These are phyloP conservation scores for Quercus wislizeni DNA, from an alignment of 306 rosid genomes.

Conservation along the genomic window DNA sequence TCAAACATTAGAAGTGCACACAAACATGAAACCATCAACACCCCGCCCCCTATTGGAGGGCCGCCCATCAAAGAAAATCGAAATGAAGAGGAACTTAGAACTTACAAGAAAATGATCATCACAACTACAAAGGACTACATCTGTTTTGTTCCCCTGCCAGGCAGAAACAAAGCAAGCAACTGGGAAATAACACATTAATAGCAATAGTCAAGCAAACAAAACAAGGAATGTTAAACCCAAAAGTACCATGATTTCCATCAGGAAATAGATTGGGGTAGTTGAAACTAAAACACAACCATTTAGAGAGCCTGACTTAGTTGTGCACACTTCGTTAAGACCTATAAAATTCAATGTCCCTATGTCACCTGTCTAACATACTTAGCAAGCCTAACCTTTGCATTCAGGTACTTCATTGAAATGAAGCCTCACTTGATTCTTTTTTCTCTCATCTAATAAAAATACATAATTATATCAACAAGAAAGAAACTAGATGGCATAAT, in stretches of 20 bases:
- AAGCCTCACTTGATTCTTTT: neutral
- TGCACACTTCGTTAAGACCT: neutral
- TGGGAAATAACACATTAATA: neutral
- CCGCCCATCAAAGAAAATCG: slow-evolving; percentile 2
- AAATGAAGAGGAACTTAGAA: slow-evolving; percentile 10
- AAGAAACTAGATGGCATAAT: neutral
- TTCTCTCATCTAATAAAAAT: neutral
- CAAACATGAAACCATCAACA: neutral
- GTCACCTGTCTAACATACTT: neutral
- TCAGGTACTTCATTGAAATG: neutral
- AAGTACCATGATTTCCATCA: neutral
- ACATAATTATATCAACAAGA: neutral
- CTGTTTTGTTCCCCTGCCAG: slow-evolving; percentile 79
- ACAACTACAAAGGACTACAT: slow-evolving; percentile 57
- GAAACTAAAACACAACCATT: neutral
- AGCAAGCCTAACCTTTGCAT: neutral
- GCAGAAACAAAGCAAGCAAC: slow-evolving; percentile 13
- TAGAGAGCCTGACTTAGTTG: neutral
- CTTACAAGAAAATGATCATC: slow-evolving; percentile 82
- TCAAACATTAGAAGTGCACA: slow-evolving; percentile 3
- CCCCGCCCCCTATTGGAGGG: neutral
- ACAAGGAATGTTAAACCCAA: neutral
- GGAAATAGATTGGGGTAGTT: neutral
- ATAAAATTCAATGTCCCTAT: neutral
- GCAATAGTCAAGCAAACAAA: neutral